These are phyloP conservation scores for Paramecium caudatum DNA, from an alignment of 73 alveolate species.

Conservation along the genomic window DNA sequence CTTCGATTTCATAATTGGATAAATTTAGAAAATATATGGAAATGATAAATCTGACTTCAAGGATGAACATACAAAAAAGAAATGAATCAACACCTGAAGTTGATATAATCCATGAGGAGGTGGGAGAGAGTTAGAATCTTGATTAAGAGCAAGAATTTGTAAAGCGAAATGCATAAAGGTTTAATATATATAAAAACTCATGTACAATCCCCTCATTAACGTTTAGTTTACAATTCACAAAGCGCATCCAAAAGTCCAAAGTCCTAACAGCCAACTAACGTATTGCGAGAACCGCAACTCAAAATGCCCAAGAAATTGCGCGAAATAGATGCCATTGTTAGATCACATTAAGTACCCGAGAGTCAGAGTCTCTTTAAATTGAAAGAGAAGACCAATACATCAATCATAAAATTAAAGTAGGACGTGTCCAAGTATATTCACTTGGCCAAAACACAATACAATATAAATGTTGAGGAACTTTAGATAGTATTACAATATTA, in stretches of 20 bases:
- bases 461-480: constrained; percentile 58
- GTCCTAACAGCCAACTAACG: neutral
- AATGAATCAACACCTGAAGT: constrained; percentile 57
- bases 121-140: constrained; percentile 23
- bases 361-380: constrained; percentile 31
- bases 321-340: constrained; percentile 66
- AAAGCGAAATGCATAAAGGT: neutral
- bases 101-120: constrained; percentile 39
- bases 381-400: constrained; percentile 4
- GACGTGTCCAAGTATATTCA: constrained; percentile 52
- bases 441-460: constrained; percentile 60
- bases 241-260: constrained; percentile 46
- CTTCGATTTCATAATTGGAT: neutral
- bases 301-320: constrained; percentile 48
- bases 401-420: constrained; percentile 44
- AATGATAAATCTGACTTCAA: constrained; percentile 19
- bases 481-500: neutral
- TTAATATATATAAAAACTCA: constrained; percentile 12
- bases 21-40: constrained; percentile 41
- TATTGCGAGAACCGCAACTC: neutral
- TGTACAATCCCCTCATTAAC: neutral
- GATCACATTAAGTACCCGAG: constrained; percentile 52
- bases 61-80: neutral
- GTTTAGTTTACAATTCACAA: constrained; percentile 3
- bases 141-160: constrained; percentile 40